phyloP scores from a whole-genome alignment of 2,329 filamentous ascomycete genomes.

The Paecilomyces sp. region DNA sequence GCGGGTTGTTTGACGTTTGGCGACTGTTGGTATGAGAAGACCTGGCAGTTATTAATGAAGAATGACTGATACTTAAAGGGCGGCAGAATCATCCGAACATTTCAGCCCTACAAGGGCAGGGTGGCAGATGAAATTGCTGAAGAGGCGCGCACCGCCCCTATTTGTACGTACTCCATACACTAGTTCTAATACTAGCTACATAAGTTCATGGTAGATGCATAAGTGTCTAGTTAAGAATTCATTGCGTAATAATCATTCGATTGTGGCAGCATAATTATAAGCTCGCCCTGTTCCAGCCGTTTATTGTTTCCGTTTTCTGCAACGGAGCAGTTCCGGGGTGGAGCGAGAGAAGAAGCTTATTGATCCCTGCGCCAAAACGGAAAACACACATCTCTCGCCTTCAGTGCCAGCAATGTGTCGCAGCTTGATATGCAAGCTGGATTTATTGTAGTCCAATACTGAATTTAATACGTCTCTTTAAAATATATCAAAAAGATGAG shows the following conservation, averaged over 20 bases:
- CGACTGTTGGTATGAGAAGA: background rate
- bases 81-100: background rate
- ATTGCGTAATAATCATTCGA: too few relatives aligned
- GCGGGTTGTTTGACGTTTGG: background rate
- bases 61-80: too few relatives aligned
- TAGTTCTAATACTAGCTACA: background rate
- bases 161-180: background rate
- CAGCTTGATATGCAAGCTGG: too few relatives aligned
- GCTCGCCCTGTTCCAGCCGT: background rate
- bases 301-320: background rate
- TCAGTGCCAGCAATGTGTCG: too few relatives aligned
- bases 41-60: too few relatives aligned
- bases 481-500: background rate
- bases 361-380: background rate
- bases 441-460: background rate
- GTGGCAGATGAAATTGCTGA: background rate
- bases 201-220: background rate
- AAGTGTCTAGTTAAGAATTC: too few relatives aligned
- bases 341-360: too few relatives aligned
- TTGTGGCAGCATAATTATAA: too few relatives aligned
- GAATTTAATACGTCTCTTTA: background rate
- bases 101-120: background rate
- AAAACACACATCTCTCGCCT: too few relatives aligned
- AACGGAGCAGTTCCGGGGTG: background rate
- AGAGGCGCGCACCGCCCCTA: background rate